A percentile compares a stretch with the other conserved stretches of the same genome.
Evolutionary conservation across 768 basidiomycete species (phyloP).

Genomic region (Hemileccinum impolitum): DNA sequence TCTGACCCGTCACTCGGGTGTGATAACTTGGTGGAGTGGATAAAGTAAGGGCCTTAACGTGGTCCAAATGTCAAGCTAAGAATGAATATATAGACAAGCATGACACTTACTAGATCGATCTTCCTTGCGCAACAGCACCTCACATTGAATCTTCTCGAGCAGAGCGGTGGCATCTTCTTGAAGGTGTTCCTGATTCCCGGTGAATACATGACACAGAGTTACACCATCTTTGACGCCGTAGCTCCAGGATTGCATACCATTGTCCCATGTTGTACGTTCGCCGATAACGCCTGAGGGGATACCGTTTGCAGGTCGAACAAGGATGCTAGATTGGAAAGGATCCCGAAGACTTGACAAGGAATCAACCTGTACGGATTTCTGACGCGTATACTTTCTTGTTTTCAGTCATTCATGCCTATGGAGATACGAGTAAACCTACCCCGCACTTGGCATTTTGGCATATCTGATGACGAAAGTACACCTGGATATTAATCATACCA

Average conservation of each 20-base stretch:
- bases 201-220: conserved; percentile 44
- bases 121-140: conserved; percentile 19
- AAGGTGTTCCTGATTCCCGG: conserved; percentile 40
- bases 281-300: conserved; percentile 17
- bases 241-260: conserved; percentile 29
- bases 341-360: conserved; percentile 23
- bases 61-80: conserved; percentile 2
- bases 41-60: conserved; percentile 28
- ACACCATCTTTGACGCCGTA: conserved; percentile 22
- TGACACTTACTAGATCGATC: conserved; percentile 19
- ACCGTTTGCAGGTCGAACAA: conserved; percentile 16
- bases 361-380: conserved; percentile 11
- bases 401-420: conserved; percentile 10
- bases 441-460: conserved; percentile 42
- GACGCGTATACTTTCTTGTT: conserved; percentile 6
- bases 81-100: not conserved
- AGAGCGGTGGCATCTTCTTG: conserved; percentile 39
- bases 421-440: conserved; percentile 25
- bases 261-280: conserved; percentile 23
- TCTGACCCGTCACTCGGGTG: conserved; percentile 10
- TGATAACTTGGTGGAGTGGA: conserved; percentile 15
- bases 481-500: conserved; percentile 47
- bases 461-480: conserved; percentile 43
- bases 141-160: conserved; percentile 40
- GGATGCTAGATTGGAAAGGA: conserved; percentile 6